Evolutionary conservation across 371 early-diverging fungal genomes (phyloP).

Genomic region (Mucor lusitanicus): DNA sequence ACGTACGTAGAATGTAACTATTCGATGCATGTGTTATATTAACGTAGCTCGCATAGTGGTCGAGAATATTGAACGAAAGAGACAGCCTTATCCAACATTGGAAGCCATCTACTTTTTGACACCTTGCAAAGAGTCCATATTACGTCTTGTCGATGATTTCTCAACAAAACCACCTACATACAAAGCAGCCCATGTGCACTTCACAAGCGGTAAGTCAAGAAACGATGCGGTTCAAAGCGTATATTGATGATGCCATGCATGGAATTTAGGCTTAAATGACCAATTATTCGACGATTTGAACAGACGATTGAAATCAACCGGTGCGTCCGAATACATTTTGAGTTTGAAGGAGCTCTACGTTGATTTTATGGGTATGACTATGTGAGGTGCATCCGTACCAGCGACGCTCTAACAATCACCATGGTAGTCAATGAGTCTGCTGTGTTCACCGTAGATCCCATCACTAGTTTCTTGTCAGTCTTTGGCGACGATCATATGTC

Average conservation of each 20-base stretch:
- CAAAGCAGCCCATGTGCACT: slow-evolving; percentile 81
- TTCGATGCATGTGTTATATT: background rate
- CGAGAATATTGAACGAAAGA: slow-evolving; percentile 76
- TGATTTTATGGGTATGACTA: slow-evolving; percentile 65
- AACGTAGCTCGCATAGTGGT: slow-evolving; percentile 40
- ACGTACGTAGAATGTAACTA: slow-evolving; percentile 15
- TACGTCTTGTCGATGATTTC: slow-evolving; percentile 85
- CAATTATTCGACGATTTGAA: slow-evolving; percentile 59
- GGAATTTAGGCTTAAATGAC: slow-evolving; percentile 66
- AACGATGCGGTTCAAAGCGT: slow-evolving; percentile 55
- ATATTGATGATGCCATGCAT: slow-evolving; percentile 48
- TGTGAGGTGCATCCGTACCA: background rate
- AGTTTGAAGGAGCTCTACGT: slow-evolving; percentile 80
- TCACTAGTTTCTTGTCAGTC: slow-evolving; percentile 63
- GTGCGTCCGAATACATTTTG: slow-evolving; percentile 61
- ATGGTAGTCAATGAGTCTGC: slow-evolving; percentile 72
- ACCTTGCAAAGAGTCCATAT: slow-evolving; percentile 78
- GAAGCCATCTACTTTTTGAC: slow-evolving; percentile 95
- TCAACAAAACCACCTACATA: slow-evolving; percentile 61
- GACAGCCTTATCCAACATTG: slow-evolving; percentile 81
- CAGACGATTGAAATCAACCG: slow-evolving; percentile 54
- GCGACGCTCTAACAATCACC: background rate
- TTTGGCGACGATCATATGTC: slow-evolving; percentile 49
- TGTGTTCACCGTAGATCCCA: slow-evolving; percentile 79
- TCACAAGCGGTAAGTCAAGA: slow-evolving; percentile 77